A percentile compares a stretch with the other conserved stretches of the same genome.
Evolutionary conservation across 768 basidiomycete species (phyloP).

Genomic region (Leccinum disarticulatum): DNA sequence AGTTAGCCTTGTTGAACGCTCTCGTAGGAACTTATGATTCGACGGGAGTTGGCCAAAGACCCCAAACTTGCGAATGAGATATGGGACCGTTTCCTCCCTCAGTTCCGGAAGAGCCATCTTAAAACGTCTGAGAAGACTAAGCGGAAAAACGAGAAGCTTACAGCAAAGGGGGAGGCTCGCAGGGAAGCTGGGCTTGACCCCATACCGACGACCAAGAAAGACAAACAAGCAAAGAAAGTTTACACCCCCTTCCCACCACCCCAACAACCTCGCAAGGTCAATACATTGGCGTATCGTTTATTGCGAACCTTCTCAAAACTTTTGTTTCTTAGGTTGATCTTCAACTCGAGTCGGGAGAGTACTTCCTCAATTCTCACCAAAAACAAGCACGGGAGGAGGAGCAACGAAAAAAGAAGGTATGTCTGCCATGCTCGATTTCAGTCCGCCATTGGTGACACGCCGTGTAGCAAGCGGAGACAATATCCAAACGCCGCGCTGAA

Average conservation of each 20-base stretch:
- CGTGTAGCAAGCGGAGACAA: constrained; percentile 73
- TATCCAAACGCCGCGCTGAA: constrained; percentile 68
- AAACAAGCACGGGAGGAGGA: constrained; percentile 75
- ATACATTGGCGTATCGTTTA: constrained; percentile 8
- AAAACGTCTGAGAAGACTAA: constrained; percentile 93
- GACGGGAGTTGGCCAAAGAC: constrained; percentile 96
- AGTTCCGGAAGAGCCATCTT: constrained; percentile 91
- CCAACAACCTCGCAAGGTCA: constrained; percentile 87
- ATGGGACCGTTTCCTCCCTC: constrained; percentile 97
- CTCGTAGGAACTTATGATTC: constrained; percentile 92
- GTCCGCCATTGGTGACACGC: constrained; percentile 2
- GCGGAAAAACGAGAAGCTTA: constrained; percentile 77
- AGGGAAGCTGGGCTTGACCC: constrained; percentile 63
- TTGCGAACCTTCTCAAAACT: constrained; percentile 5
- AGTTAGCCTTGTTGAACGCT: background rate
- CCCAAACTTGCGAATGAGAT: constrained; percentile 91
- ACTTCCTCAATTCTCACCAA: constrained; percentile 92
- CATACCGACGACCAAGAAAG: constrained; percentile 34
- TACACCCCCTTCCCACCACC: constrained; percentile 99
- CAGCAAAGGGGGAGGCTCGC: constrained; percentile 60
- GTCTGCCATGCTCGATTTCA: background rate
- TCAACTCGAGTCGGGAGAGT: constrained; percentile 95
- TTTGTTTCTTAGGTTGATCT: constrained; percentile 66
- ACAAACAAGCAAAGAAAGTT: constrained; percentile 75
- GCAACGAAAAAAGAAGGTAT: constrained; percentile 67